phyloP scores from a whole-genome alignment of 2,329 filamentous ascomycete species.

The Lasiodiplodia gonubiensis region DNA sequence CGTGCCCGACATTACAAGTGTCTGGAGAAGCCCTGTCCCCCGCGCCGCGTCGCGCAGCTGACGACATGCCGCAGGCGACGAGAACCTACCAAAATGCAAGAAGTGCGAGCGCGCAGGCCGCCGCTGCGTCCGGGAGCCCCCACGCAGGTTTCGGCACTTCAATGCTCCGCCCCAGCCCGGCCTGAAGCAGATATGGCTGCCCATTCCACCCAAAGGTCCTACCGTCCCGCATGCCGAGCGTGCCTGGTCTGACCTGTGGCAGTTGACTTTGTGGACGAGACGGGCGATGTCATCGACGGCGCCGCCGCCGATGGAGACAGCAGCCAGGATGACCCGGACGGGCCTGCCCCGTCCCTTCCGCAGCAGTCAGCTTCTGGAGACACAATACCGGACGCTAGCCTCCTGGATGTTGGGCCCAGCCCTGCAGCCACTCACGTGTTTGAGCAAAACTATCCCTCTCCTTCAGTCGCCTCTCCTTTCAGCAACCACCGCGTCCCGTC shows the following conservation, averaged over 20 bases:
- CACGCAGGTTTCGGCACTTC: conserved; percentile 43
- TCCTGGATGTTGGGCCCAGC: neutral
- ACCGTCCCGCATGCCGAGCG: neutral
- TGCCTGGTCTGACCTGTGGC: conserved; percentile 30
- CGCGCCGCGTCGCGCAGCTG: neutral
- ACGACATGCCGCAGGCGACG: conserved; percentile 38
- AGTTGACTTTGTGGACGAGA: conserved; percentile 47
- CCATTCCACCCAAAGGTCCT: conserved; percentile 42
- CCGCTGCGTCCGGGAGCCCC: conserved; percentile 43
- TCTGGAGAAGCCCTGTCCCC: conserved; percentile 30
- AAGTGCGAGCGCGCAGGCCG: conserved; percentile 43
- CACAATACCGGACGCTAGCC: neutral
- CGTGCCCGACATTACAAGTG: conserved; percentile 47
- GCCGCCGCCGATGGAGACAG: conserved; percentile 38
- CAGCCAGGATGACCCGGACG: conserved; percentile 26
- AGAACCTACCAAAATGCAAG: conserved; percentile 42
- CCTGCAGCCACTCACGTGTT: neutral
- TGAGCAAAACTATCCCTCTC: neutral
- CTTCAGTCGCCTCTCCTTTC: conserved; percentile 29
- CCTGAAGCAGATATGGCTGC: conserved; percentile 43
- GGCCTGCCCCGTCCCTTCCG: conserved; percentile 1
- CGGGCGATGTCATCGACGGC: conserved; percentile 41
- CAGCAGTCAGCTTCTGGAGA: neutral
- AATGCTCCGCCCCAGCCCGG: conserved; percentile 43
- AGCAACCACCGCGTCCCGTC: conserved; percentile 30